Base-by-base conservation (phyloP, 2,329 filamentous ascomycete genomes). In the Fusarium armeniacum region DNA sequence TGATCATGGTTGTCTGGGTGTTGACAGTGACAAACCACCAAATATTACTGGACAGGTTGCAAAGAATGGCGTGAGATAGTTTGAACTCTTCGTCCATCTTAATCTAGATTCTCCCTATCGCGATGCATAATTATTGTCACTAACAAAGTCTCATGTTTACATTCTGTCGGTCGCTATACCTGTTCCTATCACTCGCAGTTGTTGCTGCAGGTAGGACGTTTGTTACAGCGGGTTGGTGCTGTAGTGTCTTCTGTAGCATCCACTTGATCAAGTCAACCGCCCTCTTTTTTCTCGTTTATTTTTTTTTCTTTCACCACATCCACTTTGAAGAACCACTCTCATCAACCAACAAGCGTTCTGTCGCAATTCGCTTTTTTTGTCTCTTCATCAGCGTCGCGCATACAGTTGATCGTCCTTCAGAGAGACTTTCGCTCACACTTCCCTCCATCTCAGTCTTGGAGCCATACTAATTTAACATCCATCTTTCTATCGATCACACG, bases 401-500 rank as follows among this genome's bases (percentile, higher is more conserved):
- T 56, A 49, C 36, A 54, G 22, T 52, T 36, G n/a, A 46, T 32
- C 33, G 16, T 44, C 22, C 40, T 18, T 22, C 53, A 41, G 16
- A 44, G 30, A 65, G 35, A 59, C 36, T 33, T 36, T 62, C n/a
- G 26, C 20, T 43, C 47, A 60, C 33, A 49, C 53, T 49, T 46
- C 65, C 56, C 55, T 67, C 69, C 69, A 51, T 62, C 61, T 62
- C 53, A 47, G 24, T 35, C 47, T 44, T 63, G 56, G 58, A 69
- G 53, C 55, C 62, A 56, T 69, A 62, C 60, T 73, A 71, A 73
- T 73, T 73, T 72, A 58, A 71, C 22, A 38, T 22, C 38, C 32
- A 65, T 62, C 50, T 62, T 59, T 43, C 46, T 51, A 65, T 69
- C 49, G 57, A 65, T 69, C 71, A 74, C 71, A 74, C 67, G 71